phyloP scores from a whole-genome alignment of 768 basidiomycete species.

The Galerina sulciceps region DNA sequence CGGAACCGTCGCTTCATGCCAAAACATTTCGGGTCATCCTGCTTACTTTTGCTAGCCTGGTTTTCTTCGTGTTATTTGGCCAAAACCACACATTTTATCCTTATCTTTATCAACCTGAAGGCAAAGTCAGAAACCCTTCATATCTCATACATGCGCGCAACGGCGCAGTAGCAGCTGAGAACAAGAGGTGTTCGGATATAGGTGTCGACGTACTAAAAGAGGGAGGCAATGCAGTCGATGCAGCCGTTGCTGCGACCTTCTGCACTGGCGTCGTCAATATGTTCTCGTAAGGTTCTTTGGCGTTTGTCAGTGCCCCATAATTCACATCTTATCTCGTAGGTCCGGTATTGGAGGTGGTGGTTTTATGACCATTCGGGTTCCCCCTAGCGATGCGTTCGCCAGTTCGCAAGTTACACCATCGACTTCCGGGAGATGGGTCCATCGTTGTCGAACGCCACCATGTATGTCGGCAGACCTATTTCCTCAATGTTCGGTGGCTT shows the following conservation, averaged over 20 bases:
- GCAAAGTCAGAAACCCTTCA: constrained; percentile 39
- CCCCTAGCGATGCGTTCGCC: constrained; percentile 45
- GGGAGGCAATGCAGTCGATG: constrained; percentile 92
- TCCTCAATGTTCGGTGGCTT: constrained; percentile 76
- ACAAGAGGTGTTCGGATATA: constrained; percentile 82
- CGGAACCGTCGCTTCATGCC: neutral
- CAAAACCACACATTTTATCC: neutral
- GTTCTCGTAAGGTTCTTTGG: constrained; percentile 69
- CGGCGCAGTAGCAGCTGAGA: constrained; percentile 92
- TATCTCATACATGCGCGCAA: constrained; percentile 59
- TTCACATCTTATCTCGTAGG: constrained; percentile 34
- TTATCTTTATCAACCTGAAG: neutral
- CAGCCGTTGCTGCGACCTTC: constrained; percentile 77
- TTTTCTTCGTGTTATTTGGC: neutral
- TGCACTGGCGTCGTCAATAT: constrained; percentile 87
- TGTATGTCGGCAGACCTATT: constrained; percentile 67
- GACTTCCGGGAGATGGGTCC: constrained; percentile 94
- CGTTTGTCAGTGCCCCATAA: neutral
- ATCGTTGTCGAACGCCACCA: constrained; percentile 67
- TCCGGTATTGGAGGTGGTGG: constrained; percentile 90
- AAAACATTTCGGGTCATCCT: neutral
- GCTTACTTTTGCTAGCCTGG: neutral
- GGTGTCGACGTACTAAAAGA: constrained; percentile 77
- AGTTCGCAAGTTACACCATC: constrained; percentile 70
- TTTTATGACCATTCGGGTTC: constrained; percentile 82